Conservation (phyloP, 495 filamentous ascomycete genomes). For the Aspergillus nidulans region DNA sequence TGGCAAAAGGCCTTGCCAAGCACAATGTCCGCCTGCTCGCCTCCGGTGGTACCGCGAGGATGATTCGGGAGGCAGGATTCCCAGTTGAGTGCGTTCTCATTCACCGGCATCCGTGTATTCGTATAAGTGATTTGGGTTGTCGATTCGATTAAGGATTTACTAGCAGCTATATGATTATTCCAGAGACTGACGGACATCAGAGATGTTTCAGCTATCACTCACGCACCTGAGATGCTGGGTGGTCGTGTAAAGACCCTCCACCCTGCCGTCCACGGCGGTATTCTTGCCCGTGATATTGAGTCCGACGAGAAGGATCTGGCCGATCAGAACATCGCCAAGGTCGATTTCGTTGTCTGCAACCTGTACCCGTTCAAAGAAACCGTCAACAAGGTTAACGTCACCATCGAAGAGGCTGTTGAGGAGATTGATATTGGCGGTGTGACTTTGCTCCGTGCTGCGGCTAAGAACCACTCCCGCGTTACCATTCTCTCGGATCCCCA, state of each 20-base stretch:
- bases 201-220: constrained; percentile 95
- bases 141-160: background rate
- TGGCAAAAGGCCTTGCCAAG: constrained; percentile 90
- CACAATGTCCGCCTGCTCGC: constrained; percentile 88
- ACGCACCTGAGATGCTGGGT: constrained; percentile 96
- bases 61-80: constrained; percentile 94
- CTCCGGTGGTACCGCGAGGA: constrained; percentile 86
- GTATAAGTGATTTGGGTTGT: background rate
- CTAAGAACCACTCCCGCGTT: constrained; percentile 94
- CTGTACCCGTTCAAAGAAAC: constrained; percentile 98
- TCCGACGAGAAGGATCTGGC: constrained; percentile 95
- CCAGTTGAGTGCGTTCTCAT: constrained; percentile 70
- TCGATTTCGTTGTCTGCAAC: constrained; percentile 98
- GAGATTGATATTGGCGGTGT: constrained; percentile 98
- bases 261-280: constrained; percentile 88
- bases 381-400: constrained; percentile 92
- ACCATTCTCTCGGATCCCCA: constrained; percentile 90
- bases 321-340: constrained; percentile 93
- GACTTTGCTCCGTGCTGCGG: constrained; percentile 90
- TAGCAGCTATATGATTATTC: background rate
- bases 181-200: constrained; percentile 37
- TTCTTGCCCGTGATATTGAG: constrained; percentile 86
- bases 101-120: background rate
- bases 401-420: constrained; percentile 91
- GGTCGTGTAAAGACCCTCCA: constrained; percentile 97